phyloP scores from a whole-genome alignment of 2,329 filamentous ascomycete genomes.

The Trichoderma aggressivum region DNA sequence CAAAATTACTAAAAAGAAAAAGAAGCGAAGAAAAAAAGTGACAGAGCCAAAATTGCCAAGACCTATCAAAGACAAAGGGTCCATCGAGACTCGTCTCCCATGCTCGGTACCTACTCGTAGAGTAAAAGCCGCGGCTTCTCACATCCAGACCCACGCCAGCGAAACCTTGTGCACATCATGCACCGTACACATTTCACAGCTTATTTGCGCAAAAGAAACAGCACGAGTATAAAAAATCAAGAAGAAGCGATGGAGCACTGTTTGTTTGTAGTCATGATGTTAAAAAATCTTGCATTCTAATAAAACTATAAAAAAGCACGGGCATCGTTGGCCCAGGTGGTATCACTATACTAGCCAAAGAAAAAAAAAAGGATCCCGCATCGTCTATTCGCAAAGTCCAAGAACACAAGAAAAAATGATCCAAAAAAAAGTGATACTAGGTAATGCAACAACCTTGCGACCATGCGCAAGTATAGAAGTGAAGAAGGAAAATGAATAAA shows the following conservation, averaged over 20 bases:
- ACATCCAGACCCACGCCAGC: not conserved
- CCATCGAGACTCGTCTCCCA: not conserved
- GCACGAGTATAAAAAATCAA: not conserved
- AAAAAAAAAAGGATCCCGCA: not conserved
- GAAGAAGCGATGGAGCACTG: not conserved
- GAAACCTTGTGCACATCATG: not conserved
- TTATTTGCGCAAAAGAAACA: too few species aligned
- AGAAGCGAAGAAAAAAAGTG: not conserved
- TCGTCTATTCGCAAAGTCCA: slow-evolving; percentile 2
- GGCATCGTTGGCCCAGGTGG: slow-evolving; percentile 11
- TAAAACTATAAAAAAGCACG: not conserved
- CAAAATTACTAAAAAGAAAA: not conserved
- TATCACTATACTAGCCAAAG: slow-evolving; percentile 15
- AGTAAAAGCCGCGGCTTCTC: not conserved
- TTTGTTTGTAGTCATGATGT: not conserved
- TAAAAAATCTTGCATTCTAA: slow-evolving; percentile 12
- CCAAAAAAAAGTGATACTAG: slow-evolving; percentile 20
- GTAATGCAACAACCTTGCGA: slow-evolving; percentile 7
- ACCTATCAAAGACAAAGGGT: not conserved
- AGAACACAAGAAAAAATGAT: slow-evolving; percentile 11
- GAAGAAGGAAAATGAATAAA: not conserved
- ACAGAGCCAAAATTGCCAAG: not conserved
- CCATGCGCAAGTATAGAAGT: slow-evolving; percentile 9
- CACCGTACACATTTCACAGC: not conserved
- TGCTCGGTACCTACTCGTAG: not conserved